phyloP scores from a whole-genome alignment of 2,329 filamentous ascomycete species.

The Clathrospora elynae region DNA sequence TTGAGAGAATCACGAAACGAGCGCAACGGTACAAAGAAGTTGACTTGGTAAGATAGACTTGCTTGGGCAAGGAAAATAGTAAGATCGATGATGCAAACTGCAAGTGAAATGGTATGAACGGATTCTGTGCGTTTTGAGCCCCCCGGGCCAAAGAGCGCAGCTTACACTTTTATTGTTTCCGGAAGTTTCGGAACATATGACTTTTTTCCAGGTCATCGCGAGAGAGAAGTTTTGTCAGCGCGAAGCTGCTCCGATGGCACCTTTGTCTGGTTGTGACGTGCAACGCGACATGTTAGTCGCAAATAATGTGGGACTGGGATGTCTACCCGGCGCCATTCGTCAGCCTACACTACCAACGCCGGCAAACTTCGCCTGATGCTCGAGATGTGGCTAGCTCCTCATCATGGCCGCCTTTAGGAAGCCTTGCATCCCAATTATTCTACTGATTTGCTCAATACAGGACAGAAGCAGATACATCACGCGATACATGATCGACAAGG shows the following conservation, averaged over 20 bases:
- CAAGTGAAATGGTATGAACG: slow-evolving; percentile 12
- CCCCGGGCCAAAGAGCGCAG: slow-evolving; percentile 7
- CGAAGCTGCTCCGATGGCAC: slow-evolving; percentile 28
- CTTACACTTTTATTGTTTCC: slow-evolving; percentile 23
- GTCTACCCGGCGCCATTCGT: slow-evolving; percentile 4
- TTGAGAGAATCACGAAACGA: background rate
- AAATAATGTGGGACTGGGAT: slow-evolving; percentile 16
- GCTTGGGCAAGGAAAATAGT: slow-evolving; percentile 6
- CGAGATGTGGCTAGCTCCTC: background rate
- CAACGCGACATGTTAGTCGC: slow-evolving; percentile 11
- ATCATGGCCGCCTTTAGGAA: slow-evolving; percentile 1
- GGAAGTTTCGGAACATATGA: slow-evolving; percentile 34
- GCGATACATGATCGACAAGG: slow-evolving; percentile 11
- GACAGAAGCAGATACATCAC: slow-evolving; percentile 10
- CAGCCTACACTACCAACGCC: slow-evolving; percentile 15
- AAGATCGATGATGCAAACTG: slow-evolving; percentile 12
- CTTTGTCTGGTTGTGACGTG: slow-evolving; percentile 21
- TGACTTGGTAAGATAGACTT: slow-evolving; percentile 5
- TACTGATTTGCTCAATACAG: slow-evolving; percentile 5
- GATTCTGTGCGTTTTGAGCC: slow-evolving; percentile 7
- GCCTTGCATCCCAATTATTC: background rate
- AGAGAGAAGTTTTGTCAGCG: slow-evolving; percentile 38
- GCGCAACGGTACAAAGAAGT: background rate
- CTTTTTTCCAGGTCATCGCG: slow-evolving; percentile 22
- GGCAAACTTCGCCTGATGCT: slow-evolving; percentile 10